These are phyloP conservation scores for Cicer judaicum DNA, from an alignment of 306 rosid genomes.

Conservation along the genomic window DNA sequence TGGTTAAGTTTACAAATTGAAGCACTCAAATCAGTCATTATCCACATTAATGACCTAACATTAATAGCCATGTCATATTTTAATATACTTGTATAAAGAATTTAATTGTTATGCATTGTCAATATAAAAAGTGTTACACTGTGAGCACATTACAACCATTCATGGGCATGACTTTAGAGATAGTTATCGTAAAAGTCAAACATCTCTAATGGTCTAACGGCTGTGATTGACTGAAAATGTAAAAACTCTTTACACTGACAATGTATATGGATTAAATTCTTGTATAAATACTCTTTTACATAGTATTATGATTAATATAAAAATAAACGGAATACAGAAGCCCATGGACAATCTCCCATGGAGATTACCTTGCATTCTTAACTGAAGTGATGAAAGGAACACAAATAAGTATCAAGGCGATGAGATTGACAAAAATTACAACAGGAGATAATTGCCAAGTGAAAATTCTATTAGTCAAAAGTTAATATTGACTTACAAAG, in stretches of 20 bases:
- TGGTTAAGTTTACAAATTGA: conserved; percentile 17
- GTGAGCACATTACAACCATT: no score
- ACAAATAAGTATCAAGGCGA: background rate
- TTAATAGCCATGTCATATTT: background rate
- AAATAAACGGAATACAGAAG: conserved; percentile 28
- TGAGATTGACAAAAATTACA: conserved; percentile 15
- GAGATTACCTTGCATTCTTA: background rate
- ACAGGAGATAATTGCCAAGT: background rate
- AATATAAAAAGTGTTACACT: background rate
- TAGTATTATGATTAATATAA: conserved; percentile 8
- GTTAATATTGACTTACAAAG: conserved; percentile 59
- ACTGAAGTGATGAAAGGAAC: background rate
- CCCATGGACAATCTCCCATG: background rate
- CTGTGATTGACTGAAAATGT: no score
- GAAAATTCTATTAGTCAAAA: background rate
- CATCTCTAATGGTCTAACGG: no score
- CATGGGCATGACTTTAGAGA: no score
- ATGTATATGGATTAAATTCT: background rate
- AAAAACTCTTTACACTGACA: no score
- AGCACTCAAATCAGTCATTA: conserved; percentile 15
- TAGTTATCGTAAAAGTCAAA: no score
- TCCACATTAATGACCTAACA: background rate
- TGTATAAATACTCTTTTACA: background rate
- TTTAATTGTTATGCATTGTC: no score
- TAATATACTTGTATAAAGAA: background rate